Conservation (phyloP, 1,284 basidiomycete species). For the Trametes sp. region DNA sequence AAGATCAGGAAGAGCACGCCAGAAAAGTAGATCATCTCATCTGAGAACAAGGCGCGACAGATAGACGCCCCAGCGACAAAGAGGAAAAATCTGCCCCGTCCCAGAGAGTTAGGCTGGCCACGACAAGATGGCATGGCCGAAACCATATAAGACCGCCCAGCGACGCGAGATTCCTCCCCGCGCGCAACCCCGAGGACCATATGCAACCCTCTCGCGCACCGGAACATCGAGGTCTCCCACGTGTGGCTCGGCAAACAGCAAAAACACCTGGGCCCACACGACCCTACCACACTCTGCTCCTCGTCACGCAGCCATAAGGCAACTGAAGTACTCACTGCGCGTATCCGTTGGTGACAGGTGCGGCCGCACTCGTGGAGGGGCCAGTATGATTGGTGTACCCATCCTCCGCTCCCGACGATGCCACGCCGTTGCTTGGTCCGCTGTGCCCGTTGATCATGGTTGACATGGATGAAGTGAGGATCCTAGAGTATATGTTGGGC, state of each 20-base stretch:
- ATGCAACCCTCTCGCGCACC: neutral
- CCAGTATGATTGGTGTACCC: slow-evolving; percentile 35
- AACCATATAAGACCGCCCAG: neutral
- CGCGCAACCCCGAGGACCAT: neutral
- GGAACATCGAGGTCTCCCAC: slow-evolving; percentile 12
- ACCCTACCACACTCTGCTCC: neutral
- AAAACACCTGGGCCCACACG: neutral
- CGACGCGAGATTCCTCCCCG: neutral
- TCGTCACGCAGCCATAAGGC: too few relatives aligned
- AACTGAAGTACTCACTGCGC: slow-evolving; percentile 36
- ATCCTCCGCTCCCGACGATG: slow-evolving; percentile 32
- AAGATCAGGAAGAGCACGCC: slow-evolving; percentile 1
- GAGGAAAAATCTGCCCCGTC: slow-evolving; percentile 8
- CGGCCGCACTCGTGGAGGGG: slow-evolving; percentile 34
- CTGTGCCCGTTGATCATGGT: slow-evolving; percentile 43
- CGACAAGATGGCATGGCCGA: neutral
- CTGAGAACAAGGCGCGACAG: slow-evolving; percentile 14
- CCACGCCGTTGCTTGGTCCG: slow-evolving; percentile 42
- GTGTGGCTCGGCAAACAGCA: slow-evolving; percentile 1
- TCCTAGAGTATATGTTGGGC: neutral
- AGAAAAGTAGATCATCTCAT: slow-evolving; percentile 3
- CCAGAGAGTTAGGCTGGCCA: neutral
- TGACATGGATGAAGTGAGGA: neutral
- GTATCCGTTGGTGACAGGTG: slow-evolving; percentile 38
- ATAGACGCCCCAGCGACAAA: slow-evolving; percentile 17